Evolutionary conservation across 306 rosid species (phyloP).

Genomic region (Corylus americana): DNA sequence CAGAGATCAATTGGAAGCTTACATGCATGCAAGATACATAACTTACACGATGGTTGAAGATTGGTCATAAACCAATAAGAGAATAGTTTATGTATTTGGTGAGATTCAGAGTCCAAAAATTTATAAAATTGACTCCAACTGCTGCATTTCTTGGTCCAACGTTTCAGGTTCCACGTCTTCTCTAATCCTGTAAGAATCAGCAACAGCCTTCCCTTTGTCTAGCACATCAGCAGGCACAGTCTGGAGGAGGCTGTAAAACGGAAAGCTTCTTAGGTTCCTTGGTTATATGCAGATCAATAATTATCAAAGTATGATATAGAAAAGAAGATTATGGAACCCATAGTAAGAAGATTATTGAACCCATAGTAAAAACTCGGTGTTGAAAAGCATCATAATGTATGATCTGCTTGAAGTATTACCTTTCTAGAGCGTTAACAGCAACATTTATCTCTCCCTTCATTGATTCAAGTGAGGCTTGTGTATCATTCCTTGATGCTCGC

Average conservation of each 20-base stretch:
- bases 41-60: not conserved
- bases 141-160: constrained; percentile 63
- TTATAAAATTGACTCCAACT: constrained; percentile 74
- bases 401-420: constrained; percentile 40
- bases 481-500: constrained; percentile 87
- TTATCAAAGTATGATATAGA: not conserved
- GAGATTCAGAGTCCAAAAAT: not conserved
- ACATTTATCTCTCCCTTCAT: constrained; percentile 64
- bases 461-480: constrained; percentile 63
- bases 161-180: constrained; percentile 46
- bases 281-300: not conserved
- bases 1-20: not conserved
- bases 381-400: constrained; percentile 11
- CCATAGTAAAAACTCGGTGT: not conserved
- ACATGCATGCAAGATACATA: not conserved
- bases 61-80: not conserved
- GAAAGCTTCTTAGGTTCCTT: constrained; percentile 23
- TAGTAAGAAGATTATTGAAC: not conserved
- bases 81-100: not conserved
- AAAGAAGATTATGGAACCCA: not conserved
- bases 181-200: constrained; percentile 66
- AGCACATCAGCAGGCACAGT: constrained; percentile 86
- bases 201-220: constrained; percentile 66
- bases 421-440: constrained; percentile 64
- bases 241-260: constrained; percentile 73